Conservation (phyloP, 148 eudicot genomes). For the Polygonum aviculare region DNA sequence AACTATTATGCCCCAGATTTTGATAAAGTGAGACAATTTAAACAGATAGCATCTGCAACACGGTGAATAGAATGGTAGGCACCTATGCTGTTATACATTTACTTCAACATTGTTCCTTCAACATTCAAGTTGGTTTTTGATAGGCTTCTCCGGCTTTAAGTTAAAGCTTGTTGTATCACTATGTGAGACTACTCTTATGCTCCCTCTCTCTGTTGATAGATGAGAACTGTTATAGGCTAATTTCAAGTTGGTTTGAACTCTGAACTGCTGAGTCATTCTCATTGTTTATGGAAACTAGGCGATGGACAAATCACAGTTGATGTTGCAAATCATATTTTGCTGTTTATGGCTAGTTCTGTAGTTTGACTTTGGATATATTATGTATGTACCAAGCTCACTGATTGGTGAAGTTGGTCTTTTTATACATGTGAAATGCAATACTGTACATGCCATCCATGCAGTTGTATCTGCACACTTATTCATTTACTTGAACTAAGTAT, state of each 20-base stretch:
- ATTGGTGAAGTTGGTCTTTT: too few species aligned
- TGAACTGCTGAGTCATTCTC: neutral
- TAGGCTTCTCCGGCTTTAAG: neutral
- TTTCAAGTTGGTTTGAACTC: neutral
- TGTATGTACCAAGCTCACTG: too few species aligned
- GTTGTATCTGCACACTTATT: too few species aligned
- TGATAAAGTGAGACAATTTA: conserved; percentile 56
- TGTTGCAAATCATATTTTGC: too few species aligned
- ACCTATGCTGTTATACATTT: neutral
- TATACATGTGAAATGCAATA: too few species aligned
- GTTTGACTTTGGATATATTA: too few species aligned
- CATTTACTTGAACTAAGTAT: too few species aligned
- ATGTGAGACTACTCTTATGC: neutral
- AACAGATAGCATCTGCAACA: conserved; percentile 36
- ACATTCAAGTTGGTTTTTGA: neutral
- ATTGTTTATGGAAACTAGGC: neutral
- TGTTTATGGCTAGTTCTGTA: too few species aligned
- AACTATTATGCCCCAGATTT: conserved; percentile 57
- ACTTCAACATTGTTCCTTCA: neutral
- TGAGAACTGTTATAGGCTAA: neutral
- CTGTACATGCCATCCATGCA: too few species aligned
- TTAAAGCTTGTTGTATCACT: neutral
- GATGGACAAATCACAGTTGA: too few species aligned
- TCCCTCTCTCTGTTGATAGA: neutral
- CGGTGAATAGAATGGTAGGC: conserved; percentile 5